Base-by-base conservation (phyloP, 345 rosid genomes). In the Salix viminalis region DNA sequence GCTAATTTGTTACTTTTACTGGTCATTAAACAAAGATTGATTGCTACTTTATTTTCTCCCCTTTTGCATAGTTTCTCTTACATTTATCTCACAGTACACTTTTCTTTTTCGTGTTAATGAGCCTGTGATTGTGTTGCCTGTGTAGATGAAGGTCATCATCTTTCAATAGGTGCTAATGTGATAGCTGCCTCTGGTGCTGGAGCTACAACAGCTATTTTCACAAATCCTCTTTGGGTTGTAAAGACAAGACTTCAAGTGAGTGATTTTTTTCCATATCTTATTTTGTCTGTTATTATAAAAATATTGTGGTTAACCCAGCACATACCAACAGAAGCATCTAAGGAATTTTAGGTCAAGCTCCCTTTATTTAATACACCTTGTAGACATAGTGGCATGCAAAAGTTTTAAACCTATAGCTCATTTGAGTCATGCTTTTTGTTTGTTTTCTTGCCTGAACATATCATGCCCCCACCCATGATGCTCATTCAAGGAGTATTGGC, bases 201-300 rank as follows among this genome's bases (percentile, higher is more conserved):
- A 37, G 97, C 90, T 80, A 92, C 89, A 12, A 93, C 97, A 67
- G 85, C 94, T 21, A 86, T 91, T 70, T 86, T 82, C 60, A 93
- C 94, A 9, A 93, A 91, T 83, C 96, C 98, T 81, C 94, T 92
- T 78, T 94, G 98, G 98, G 98, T 91, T 84, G 97, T 93, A 76
- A 93, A 93, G 88, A 91, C 96, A 76, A 84, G 97, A 81, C 93
- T 90, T 76, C 98, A 94, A 84, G 95, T 94, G 72, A 2, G 87
- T 79, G 30, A 71, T 13, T 41, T 68, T 37, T 36, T 34, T 67
- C 66, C 39, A 39, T 37, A 8, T 54, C 36, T 34, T 70, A 15
- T 66, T 28, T 72, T 80, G 15, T 65, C 6, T 70, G 39, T 60
- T 41, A 48, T 46, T 21, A 24, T 54, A 52, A 60, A 66, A 50